These are phyloP conservation scores for Euphorbia peplus DNA, from an alignment of 345 rosid species.

Conservation along the genomic window DNA sequence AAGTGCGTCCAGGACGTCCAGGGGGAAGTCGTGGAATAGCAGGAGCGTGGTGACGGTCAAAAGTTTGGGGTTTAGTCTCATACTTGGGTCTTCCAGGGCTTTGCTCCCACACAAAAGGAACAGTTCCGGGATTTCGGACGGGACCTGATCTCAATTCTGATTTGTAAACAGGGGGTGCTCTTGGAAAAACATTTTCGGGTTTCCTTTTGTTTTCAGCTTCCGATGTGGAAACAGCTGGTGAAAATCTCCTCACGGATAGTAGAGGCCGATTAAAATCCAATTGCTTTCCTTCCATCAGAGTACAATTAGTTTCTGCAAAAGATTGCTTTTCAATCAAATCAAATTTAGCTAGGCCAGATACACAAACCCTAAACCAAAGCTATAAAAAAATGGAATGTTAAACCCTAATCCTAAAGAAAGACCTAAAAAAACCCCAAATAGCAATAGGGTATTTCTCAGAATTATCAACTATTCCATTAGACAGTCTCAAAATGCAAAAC, in stretches of 20 bases:
- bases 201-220: conserved; percentile 46
- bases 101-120: conserved; percentile 89
- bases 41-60: conserved; percentile 29
- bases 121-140: conserved; percentile 71
- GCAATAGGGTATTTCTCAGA: background rate
- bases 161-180: conserved; percentile 53
- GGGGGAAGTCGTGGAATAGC: conserved; percentile 84
- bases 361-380: background rate
- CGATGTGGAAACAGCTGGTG: conserved; percentile 30
- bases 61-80: conserved; percentile 35
- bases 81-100: conserved; percentile 78
- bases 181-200: conserved; percentile 34
- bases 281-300: conserved; percentile 76
- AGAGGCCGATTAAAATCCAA: conserved; percentile 77
- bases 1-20: conserved; percentile 74
- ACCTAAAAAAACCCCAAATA: background rate
- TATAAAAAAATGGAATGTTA: background rate
- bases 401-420: too few species aligned
- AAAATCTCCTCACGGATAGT: conserved; percentile 62
- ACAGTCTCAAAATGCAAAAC: background rate
- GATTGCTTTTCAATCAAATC: conserved; percentile 15
- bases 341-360: conserved; percentile 7
- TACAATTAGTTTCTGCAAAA: conserved; percentile 37
- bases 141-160: conserved; percentile 93
- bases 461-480: background rate